Base-by-base conservation (phyloP, 2,329 filamentous ascomycete species). In the Triangularia setosa region DNA sequence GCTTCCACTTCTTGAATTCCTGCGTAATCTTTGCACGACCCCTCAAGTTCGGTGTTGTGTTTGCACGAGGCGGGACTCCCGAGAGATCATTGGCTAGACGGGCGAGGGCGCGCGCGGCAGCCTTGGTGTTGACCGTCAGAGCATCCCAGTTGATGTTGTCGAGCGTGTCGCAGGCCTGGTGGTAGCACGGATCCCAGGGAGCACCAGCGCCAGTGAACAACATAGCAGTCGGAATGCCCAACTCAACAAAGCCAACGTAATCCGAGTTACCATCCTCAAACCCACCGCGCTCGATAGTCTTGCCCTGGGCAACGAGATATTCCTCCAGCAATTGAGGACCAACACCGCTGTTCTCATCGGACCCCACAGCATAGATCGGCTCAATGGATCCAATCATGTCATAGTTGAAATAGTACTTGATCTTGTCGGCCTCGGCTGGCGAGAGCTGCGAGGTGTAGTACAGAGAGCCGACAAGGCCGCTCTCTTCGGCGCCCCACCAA, bases 151-250 rank as follows among this genome's bases (percentile, higher is more conserved):
- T 69, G 5, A 78, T 74, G 65, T 79, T 77, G 58, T 74, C 74
- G 23, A 79, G 73, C 61, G 74, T 72, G 33, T 80, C 79, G 30
- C 77, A 79, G 3, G 75, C 76, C 27, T 76, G 72, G 70, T 77
- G 69, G 72, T 83, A 75, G 28, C 71, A 72, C 3, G 67, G 61
- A 24, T 71, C 70, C 52, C 58, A 65, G 1, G 68, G 69, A 40
- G 77, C 80, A 64, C 86, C 84, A 1, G 84, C 85, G 3, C 87
- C 87, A 3, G 86, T 88, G 70, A 85, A 85, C 21, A 89, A 77
- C 8, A 85, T 85, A n/a, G 77, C 84, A 48, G 74, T 80, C 18
- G 79, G 83, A 70, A 86, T 87, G 40, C 84, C 81, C 25, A 81
- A 76, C 44, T 83, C 77, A 33, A 84, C 77, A 77, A 89, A 89